Percentiles rank a stretch among this genome's conserved stretches.
Evolutionary conservation across 306 rosid genomes (phyloP).

Genomic region (Malus orientalis): DNA sequence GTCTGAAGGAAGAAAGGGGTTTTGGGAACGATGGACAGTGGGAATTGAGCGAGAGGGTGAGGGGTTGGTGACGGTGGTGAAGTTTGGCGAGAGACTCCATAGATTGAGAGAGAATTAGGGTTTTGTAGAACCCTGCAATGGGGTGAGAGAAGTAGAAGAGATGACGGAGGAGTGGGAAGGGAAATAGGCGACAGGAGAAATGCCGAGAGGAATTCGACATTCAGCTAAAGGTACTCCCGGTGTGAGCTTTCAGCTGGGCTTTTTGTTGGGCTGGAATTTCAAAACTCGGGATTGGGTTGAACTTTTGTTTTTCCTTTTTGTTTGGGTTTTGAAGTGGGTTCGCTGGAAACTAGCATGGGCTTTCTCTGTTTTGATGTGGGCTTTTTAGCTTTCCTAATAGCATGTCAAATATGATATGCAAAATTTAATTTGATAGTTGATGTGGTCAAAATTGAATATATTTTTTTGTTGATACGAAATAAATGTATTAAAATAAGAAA

Average conservation of each 20-base stretch:
- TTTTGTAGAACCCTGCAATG: slow-evolving; percentile 13
- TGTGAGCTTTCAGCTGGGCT: neutral
- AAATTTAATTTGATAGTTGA: too few species aligned
- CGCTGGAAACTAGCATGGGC: too few species aligned
- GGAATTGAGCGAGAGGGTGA: slow-evolving; percentile 42
- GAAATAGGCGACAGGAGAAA: neutral
- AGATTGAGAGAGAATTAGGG: neutral
- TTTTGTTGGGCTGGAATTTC: neutral
- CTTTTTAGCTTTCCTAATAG: neutral
- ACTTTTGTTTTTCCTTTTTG: neutral
- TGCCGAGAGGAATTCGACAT: too few species aligned
- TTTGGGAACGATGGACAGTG: slow-evolving; percentile 28
- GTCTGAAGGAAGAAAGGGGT: slow-evolving; percentile 27
- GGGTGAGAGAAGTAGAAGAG: neutral
- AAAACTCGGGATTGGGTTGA: neutral
- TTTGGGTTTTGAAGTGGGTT: neutral
- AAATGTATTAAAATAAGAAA: too few species aligned
- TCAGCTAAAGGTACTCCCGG: too few species aligned
- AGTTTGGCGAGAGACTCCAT: slow-evolving; percentile 54
- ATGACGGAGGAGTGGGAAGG: neutral
- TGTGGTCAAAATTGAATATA: too few species aligned
- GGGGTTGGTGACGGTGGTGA: slow-evolving; percentile 33
- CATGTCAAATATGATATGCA: too few species aligned
- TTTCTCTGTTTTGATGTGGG: neutral
- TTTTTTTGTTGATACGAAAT: too few species aligned